phyloP scores from a whole-genome alignment of 75 land plant genomes.

The Picea sitchensis region DNA sequence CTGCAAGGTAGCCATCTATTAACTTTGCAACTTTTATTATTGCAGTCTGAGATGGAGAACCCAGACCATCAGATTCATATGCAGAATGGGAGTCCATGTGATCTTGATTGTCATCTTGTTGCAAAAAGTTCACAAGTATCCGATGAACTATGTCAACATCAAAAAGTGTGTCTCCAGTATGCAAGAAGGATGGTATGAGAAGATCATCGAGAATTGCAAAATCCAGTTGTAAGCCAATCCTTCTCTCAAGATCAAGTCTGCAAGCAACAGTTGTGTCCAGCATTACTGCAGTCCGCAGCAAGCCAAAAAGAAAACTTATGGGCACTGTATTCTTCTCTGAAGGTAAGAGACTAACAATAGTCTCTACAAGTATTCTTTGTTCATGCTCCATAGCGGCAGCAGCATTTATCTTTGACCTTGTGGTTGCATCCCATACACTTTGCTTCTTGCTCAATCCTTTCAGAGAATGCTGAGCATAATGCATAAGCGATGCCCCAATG shows the following conservation, averaged over 20 bases:
- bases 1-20: slow-evolving; percentile 79
- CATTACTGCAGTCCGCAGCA: slow-evolving; percentile 59
- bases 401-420: slow-evolving; percentile 27
- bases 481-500: slow-evolving; percentile 67
- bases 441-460: slow-evolving; percentile 59
- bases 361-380: slow-evolving; percentile 57
- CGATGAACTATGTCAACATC: slow-evolving; percentile 83
- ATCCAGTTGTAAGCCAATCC: slow-evolving; percentile 68
- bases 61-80: slow-evolving; percentile 58
- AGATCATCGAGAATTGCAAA: slow-evolving; percentile 80
- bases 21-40: slow-evolving; percentile 65
- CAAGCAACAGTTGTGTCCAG: slow-evolving; percentile 61
- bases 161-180: slow-evolving; percentile 68
- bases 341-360: slow-evolving; percentile 69
- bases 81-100: slow-evolving; percentile 41
- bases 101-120: slow-evolving; percentile 59
- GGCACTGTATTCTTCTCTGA: slow-evolving; percentile 56
- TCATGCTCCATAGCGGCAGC: slow-evolving; percentile 44
- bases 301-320: slow-evolving; percentile 66
- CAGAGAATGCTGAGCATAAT: slow-evolving; percentile 55
- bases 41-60: slow-evolving; percentile 67
- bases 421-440: slow-evolving; percentile 37
- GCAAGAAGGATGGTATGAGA: slow-evolving; percentile 62
- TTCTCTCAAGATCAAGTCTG: slow-evolving; percentile 70
- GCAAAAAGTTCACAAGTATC: slow-evolving; percentile 65